A percentile compares a stretch with the other conserved stretches of the same genome.
Evolutionary conservation across 75 land plant species (phyloP).

Genomic region (Selaginella moellendorffii): DNA sequence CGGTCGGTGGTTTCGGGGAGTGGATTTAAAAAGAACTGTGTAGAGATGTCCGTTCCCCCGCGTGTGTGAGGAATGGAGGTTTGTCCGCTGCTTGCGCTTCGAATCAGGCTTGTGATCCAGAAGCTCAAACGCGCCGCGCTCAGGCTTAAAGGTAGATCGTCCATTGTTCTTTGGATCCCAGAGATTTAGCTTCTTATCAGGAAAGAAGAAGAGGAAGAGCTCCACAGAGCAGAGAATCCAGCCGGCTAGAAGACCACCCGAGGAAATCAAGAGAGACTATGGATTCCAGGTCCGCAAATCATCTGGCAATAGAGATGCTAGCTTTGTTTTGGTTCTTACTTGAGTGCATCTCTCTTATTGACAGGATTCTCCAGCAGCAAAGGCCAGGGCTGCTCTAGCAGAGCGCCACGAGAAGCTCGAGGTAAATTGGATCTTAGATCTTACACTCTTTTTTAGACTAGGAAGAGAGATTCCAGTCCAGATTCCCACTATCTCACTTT

Average conservation of each 20-base stretch:
- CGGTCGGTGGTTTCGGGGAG: no score
- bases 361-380: neutral
- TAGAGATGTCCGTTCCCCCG: no score
- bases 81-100: neutral
- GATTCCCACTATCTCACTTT: neutral
- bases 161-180: neutral
- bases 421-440: neutral
- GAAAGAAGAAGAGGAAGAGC: neutral
- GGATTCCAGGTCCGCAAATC: neutral
- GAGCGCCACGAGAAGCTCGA: neutral
- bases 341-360: neutral
- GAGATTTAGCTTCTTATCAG: neutral
- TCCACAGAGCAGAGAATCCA: neutral
- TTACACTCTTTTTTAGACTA: neutral
- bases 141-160: neutral
- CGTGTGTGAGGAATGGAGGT: neutral
- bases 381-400: neutral
- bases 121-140: neutral
- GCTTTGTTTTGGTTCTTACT: neutral
- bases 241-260: neutral
- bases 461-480: neutral
- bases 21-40: no score
- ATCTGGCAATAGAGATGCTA: neutral
- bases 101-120: neutral
- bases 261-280: neutral